Evolutionary conservation across 306 rosid species (phyloP), one percentile per base, ranked within the genome.

Genomic region (Coriaria nepalensis): DNA sequence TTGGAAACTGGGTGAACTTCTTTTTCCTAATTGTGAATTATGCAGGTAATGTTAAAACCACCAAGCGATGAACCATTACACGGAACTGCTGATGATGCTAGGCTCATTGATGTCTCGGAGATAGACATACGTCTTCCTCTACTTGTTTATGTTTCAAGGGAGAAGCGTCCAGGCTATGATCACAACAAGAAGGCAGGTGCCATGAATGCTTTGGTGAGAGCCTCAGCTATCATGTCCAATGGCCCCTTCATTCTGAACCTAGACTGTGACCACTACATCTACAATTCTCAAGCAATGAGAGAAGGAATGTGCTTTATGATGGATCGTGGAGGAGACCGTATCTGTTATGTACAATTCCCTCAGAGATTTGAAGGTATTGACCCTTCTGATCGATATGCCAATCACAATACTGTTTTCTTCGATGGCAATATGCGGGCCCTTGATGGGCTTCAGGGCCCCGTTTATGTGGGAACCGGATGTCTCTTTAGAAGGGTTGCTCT

Each of bases 391-490:
- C 79, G 97, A 57, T 88, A 88, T 58, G 97, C 97, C 52, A 88
- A 88, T 56, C 95, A 90, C 55, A 90, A 90, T 60, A 84, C 97
- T 7, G 97, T 90, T 45, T 90, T 90, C 76, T 90, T 90, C 67
- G 97, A 90, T 63, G 86, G 84, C 57, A 90, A 90, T 56, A 84
- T 90, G 97, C 71, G 97, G 67, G 97, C 97, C 40, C 97, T 90
- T n/a, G 97, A 90, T 56, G 97, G 97, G 57, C 78, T 90, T 62
- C 95, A 84, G 68, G 97, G 97, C 5, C 95, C 97, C 1, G 95
- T 90, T 29, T 90, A 90, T 56, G 97, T 84, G 0, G 97, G 97
- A 70, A 90, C 97, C 35, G 97, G 97, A 15, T 90, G 97, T 55
- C 84, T 90, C 43, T 90, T 90, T 48, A 77, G 97, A 45, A 71